Evolutionary conservation across 495 filamentous ascomycete genomes (phyloP), one percentile per base, ranked within the genome.

Genomic region (Chaetomium fimeti): DNA sequence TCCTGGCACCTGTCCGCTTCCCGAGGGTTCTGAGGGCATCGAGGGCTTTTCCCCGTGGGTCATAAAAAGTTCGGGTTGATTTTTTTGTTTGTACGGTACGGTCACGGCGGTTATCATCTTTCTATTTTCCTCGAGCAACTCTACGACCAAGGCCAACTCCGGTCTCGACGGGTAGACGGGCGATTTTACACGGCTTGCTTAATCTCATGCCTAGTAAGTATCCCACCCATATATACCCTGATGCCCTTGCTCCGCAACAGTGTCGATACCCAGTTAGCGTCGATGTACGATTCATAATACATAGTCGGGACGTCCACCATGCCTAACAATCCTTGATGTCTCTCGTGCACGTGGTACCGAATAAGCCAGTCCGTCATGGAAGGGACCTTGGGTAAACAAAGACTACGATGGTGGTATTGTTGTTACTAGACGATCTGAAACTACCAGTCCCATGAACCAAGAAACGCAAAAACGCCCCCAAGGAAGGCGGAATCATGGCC

Each of bases 21-120:
- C 63, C 62, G 69, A 67, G 64, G 69, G 69, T 70, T 72, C 51
- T 67, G 68, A 66, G 70, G 70, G 60, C 40, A 13, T 62, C 53
- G 53, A 57, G 42, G n/a, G 20, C 24, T 58, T 63, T 48, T 62
- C 27, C n/a, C n/a, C 20, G 62, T 29, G 61, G 61, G 59, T 57
- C 48, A 63, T 60, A 42, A 65, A 69, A 70, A 65, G 58, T 68
- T 55, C 28, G 40, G 62, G 64, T 47, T 16, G 40, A 38, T 56
- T 43, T 55, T 20, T 20, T n/a, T 52, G 36, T 57, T 59, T 64
- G 60, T 65, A 62, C 32, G 29, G 18, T 36, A 57, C 51, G 42
- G 52, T 61, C 61, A 47, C 62, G 48, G 64, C 9, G 36, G 45
- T 42, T 40, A 16, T 45, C n/a, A 25, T 63, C 22, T 55, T 63